Conservation (phyloP, 495 filamentous ascomycete genomes). For the Daldinia grandis region DNA sequence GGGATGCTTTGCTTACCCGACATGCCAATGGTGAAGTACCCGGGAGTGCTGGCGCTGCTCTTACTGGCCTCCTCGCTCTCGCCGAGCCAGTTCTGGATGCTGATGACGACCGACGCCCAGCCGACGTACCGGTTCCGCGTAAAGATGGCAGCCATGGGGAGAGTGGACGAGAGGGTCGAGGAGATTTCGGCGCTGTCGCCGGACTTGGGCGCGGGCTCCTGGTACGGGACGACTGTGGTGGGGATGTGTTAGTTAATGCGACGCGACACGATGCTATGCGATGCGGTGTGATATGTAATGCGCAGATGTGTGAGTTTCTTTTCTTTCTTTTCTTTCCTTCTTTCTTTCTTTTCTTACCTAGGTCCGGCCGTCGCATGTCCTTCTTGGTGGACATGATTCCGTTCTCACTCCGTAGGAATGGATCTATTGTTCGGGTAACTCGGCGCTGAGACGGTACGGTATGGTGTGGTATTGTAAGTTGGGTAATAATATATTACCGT, state of each 20-base stretch:
- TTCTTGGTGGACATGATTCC: conserved; percentile 65
- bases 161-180: conserved; percentile 80
- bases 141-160: conserved; percentile 96
- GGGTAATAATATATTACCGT: neutral
- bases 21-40: conserved; percentile 86
- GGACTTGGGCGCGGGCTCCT: conserved; percentile 54
- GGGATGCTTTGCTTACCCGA: conserved; percentile 65
- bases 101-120: conserved; percentile 85
- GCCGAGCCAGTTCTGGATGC: conserved; percentile 84
- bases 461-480: neutral
- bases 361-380: conserved; percentile 85
- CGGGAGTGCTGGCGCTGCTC: conserved; percentile 73
- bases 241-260: conserved; percentile 27
- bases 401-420: neutral
- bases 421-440: conserved; percentile 3
- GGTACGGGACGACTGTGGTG: conserved; percentile 58
- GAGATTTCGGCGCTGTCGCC: conserved; percentile 56
- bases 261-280: conserved; percentile 19
- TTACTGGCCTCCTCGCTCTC: conserved; percentile 77
- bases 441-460: too few species aligned
- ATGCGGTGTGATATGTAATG: conserved; percentile 7
- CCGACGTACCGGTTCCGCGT: conserved; percentile 89
- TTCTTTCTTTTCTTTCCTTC: too few species aligned
- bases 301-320: neutral
- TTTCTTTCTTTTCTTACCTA: conserved; percentile 74